These are phyloP conservation scores for Capsella rubella DNA, from an alignment of 441 rosid genomes.

Conservation along the genomic window DNA sequence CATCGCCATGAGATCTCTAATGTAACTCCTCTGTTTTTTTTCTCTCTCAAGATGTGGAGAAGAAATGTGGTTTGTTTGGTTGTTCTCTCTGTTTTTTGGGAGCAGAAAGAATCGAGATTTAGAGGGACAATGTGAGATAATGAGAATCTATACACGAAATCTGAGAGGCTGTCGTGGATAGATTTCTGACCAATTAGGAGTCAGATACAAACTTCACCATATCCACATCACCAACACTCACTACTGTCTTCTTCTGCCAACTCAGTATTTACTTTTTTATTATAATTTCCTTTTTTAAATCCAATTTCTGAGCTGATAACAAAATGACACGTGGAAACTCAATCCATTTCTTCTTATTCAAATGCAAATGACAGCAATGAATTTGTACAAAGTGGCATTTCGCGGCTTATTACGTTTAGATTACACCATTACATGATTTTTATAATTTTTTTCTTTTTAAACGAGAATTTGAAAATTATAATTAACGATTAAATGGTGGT, in stretches of 20 bases:
- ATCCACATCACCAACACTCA: conserved; percentile 39
- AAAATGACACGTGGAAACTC: conserved; percentile 28
- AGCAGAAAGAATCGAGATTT: conserved; percentile 33
- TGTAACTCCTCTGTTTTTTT: not conserved
- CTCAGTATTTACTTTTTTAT: not conserved
- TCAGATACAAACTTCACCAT: conserved; percentile 46
- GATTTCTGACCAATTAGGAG: conserved; percentile 79
- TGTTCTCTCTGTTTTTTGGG: conserved; percentile 14
- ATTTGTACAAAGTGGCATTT: conserved; percentile 35
- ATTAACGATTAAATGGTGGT: conserved; percentile 42
- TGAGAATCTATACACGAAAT: conserved; percentile 58
- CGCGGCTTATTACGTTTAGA: conserved; percentile 27
- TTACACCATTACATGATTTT: conserved; percentile 18
- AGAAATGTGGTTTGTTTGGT: conserved; percentile 3
- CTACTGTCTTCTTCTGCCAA: conserved; percentile 17
- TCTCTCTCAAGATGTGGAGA: not conserved
- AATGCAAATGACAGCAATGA: conserved; percentile 28
- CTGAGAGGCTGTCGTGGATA: conserved; percentile 55
- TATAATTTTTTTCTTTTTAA: not conserved
- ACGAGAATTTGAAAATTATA: not conserved
- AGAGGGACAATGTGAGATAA: conserved; percentile 54
- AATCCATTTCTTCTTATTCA: not conserved
- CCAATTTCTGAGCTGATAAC: too few species aligned
- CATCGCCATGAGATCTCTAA: conserved; percentile 52
- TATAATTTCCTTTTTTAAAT: not conserved